phyloP scores from a whole-genome alignment of 106 monocot genomes.

The Dendrobium catenatum region DNA sequence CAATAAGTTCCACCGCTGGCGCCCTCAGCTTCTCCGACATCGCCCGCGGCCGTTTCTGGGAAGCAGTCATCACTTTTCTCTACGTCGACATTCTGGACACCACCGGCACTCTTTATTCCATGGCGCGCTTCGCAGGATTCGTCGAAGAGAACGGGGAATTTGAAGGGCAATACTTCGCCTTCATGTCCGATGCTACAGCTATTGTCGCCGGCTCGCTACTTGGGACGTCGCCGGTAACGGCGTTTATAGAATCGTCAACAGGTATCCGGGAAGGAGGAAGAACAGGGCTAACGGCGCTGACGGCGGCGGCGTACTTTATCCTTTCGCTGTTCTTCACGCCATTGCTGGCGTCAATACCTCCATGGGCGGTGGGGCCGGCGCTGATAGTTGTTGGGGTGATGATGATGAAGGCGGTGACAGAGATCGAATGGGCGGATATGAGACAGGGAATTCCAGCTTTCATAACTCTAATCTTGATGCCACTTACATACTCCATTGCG shows the following conservation, averaged over 20 bases:
- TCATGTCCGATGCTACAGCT: conserved; percentile 38
- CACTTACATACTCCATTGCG: conserved; percentile 35
- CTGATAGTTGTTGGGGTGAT: conserved; percentile 32
- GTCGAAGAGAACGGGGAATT: conserved; percentile 37
- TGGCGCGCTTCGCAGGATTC: conserved; percentile 38
- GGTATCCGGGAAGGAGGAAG: conserved; percentile 34
- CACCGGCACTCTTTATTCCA: conserved; percentile 34
- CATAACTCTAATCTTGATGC: conserved; percentile 30
- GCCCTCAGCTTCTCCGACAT: conserved; percentile 27
- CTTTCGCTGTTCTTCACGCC: conserved; percentile 36
- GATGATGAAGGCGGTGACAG: conserved; percentile 37
- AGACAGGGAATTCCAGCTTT: conserved; percentile 30
- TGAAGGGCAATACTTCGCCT: conserved; percentile 42
- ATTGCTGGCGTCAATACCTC: conserved; percentile 38
- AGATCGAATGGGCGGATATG: conserved; percentile 39
- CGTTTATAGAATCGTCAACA: conserved; percentile 34
- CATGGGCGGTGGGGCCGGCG: conserved; percentile 40
- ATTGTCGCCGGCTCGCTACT: conserved; percentile 24
- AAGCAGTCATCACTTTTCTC: conserved; percentile 31
- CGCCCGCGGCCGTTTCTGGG: conserved; percentile 23
- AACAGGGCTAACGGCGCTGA: conserved; percentile 35
- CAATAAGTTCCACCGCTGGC: conserved; percentile 22
- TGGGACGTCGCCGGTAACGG: conserved; percentile 38
- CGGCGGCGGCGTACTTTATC: conserved; percentile 24
- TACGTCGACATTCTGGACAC: conserved; percentile 44